These are phyloP conservation scores for Fallopia convolvulus DNA, from an alignment of 148 eudicot genomes.

Conservation along the genomic window DNA sequence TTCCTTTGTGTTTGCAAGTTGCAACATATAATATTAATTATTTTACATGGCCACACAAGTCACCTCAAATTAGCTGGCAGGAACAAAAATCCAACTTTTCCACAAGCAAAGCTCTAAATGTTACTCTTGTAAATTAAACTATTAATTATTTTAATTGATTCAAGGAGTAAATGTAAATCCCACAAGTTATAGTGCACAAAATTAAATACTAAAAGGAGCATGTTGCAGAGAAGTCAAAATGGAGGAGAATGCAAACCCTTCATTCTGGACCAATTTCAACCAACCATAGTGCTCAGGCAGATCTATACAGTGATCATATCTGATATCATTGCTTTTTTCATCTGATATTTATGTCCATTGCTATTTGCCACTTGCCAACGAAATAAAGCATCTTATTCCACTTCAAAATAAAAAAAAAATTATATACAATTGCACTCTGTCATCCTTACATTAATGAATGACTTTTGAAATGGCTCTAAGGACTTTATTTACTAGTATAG, in stretches of 20 bases:
- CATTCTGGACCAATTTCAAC: constrained; percentile 6
- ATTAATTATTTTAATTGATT: background rate
- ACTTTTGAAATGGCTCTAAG: background rate
- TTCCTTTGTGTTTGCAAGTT: no score
- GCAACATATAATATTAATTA: no score
- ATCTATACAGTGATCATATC: constrained; percentile 3
- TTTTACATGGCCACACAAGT: background rate
- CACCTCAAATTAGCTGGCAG: constrained; percentile 1
- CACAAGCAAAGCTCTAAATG: background rate
- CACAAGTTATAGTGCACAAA: background rate
- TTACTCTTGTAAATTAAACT: background rate
- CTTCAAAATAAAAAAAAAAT: background rate
- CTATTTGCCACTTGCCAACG: background rate
- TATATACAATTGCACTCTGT: background rate
- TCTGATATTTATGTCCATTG: background rate
- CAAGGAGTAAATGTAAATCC: background rate
- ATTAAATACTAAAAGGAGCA: background rate
- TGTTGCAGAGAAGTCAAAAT: constrained; percentile 7
- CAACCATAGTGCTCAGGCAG: constrained; percentile 12
- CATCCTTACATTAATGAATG: background rate
- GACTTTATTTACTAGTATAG: background rate
- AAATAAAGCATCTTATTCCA: background rate
- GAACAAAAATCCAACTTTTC: background rate
- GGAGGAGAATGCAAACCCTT: constrained; percentile 6
- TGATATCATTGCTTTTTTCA: constrained; percentile 7